Evolutionary conservation across 1,284 basidiomycete species (phyloP), one percentile per base, ranked within the genome.

Genomic region (Moesziomyces sp.): DNA sequence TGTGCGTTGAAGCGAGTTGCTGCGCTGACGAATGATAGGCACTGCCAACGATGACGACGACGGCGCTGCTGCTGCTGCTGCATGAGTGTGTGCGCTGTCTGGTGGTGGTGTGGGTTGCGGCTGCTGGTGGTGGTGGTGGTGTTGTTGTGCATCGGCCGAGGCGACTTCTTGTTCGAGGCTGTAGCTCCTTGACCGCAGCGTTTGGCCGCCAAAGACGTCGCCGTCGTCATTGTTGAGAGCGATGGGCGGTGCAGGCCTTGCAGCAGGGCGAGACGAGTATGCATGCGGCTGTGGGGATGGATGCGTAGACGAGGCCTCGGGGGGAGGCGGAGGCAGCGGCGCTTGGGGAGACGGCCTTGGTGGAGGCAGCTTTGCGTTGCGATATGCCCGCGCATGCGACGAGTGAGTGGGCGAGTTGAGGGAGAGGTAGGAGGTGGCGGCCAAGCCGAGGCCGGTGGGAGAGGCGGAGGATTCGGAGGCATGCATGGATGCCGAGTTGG

Each of bases 301-400:
- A n/a, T n/a, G 23, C 13, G 46, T 33, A 5, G 67, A 53, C 0
- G 67, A 57, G 45, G 59, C 59, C 19, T 54, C 24, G 18, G 73
- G 58, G 21, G 73, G 65, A 16, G 69, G 74, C 7, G 70, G 74
- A 45, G 74, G 74, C 18, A 76, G 55, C 5, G 74, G 74, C 4
- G 69, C 59, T 26, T 60, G 71, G 1, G 74, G 74, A 3, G 64
- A 58, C 6, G 74, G 74, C n/a, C 66, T 45, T 21, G 66, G 69
- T 10, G 74, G 74, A 8, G 74, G 74, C 40, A 76, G 53, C 51
- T 58, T 63, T 5, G 49, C 52, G 33, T 44, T 42, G 21, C 67
- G 65, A 44, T 55, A 52, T 16, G 46, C 9, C 16, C 71, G 58
- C 9, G 52, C 0, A 30, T 52, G 53, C 10, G 68, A 49, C 23